These are phyloP conservation scores for Phytophthora hibernalis DNA, from an alignment of 352 stramenopile species.

Conservation along the genomic window DNA sequence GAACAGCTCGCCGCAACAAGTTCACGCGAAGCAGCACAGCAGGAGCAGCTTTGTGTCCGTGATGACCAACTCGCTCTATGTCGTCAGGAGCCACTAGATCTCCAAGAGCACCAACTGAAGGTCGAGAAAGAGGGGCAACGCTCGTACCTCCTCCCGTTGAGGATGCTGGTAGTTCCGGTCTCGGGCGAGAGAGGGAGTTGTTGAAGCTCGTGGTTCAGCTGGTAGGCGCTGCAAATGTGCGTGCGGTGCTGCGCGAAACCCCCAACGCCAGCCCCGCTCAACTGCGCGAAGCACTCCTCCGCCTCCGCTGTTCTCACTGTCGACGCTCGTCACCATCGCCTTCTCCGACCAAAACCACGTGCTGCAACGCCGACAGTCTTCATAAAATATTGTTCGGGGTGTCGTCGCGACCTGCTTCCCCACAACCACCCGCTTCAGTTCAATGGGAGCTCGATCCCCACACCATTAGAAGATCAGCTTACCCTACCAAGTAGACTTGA, in stretches of 20 bases:
- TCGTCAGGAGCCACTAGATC: slow-evolving; percentile 25
- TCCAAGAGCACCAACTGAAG: slow-evolving; percentile 25
- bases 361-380: slow-evolving; percentile 11
- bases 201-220: slow-evolving; percentile 33
- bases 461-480: neutral
- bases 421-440: slow-evolving; percentile 24
- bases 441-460: slow-evolving; percentile 6
- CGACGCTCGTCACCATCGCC: slow-evolving; percentile 7
- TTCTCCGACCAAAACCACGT: slow-evolving; percentile 5
- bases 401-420: slow-evolving; percentile 11
- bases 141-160: slow-evolving; percentile 2
- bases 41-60: slow-evolving; percentile 17
- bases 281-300: slow-evolving; percentile 20
- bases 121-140: slow-evolving; percentile 12
- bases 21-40: slow-evolving; percentile 13
- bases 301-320: slow-evolving; percentile 23
- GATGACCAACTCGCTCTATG: slow-evolving; percentile 22
- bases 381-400: slow-evolving; percentile 28
- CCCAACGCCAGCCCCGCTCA: slow-evolving; percentile 25
- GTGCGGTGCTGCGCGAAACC: slow-evolving; percentile 25
- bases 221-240: slow-evolving; percentile 29
- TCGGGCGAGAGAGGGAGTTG: slow-evolving; percentile 26
- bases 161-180: slow-evolving; percentile 20
- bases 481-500: neutral
- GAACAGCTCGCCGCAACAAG: slow-evolving; percentile 17